phyloP scores from a whole-genome alignment of 202 grass and related monocot genomes.

The Panicum virgatum region DNA sequence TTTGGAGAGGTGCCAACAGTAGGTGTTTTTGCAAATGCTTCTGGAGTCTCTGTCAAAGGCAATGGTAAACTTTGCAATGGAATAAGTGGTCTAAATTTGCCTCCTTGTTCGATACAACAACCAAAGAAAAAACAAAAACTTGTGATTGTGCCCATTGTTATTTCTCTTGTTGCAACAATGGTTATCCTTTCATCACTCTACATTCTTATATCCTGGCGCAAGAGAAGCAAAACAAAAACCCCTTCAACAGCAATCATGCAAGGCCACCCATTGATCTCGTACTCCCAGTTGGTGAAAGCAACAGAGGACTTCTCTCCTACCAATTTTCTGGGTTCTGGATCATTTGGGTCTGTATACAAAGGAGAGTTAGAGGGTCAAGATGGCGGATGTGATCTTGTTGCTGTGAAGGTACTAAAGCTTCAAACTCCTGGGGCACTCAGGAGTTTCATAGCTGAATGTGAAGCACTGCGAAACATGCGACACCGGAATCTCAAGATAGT shows the following conservation, averaged over 20 bases:
- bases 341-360: constrained; percentile 40
- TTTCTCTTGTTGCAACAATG: neutral
- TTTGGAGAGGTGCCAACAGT: neutral
- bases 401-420: constrained; percentile 59
- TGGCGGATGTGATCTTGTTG: neutral
- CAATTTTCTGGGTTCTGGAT: constrained; percentile 46
- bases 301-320: constrained; percentile 38
- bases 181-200: neutral
- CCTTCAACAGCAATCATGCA: neutral
- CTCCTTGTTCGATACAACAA: neutral
- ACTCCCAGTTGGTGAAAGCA: constrained; percentile 40
- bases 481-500: constrained; percentile 62
- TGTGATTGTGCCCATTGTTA: neutral
- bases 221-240: neutral
- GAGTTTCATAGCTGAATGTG: constrained; percentile 56
- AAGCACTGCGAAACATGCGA: constrained; percentile 43
- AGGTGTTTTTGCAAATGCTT: neutral
- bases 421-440: constrained; percentile 26
- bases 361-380: neutral
- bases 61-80: constrained; percentile 7
- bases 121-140: neutral
- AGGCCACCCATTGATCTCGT: constrained; percentile 32
- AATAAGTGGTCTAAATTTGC: neutral
- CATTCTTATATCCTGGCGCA: neutral
- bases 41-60: neutral